A percentile compares a stretch with the other conserved stretches of the same genome.
phyloP scores from a whole-genome alignment of 805 yeast genomes.

The Nakazawaea molendinolei region DNA sequence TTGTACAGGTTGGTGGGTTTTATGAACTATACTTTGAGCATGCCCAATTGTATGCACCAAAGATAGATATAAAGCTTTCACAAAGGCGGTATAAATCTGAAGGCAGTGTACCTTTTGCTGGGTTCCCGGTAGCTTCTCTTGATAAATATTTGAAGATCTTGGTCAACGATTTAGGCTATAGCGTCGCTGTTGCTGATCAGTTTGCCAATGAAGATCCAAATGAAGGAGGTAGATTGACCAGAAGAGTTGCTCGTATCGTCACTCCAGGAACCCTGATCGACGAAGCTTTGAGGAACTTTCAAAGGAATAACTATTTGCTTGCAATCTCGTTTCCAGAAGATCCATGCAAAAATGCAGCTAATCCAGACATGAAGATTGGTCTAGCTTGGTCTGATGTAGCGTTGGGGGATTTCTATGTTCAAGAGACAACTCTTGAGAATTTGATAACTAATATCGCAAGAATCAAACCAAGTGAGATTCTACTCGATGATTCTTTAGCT shows the following conservation, averaged over 20 bases:
- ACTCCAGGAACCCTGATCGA: conserved; percentile 93
- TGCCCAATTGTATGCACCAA: conserved; percentile 66
- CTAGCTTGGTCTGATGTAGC: conserved; percentile 87
- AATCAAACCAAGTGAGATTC: conserved; percentile 74
- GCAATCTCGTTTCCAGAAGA: conserved; percentile 56
- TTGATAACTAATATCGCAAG: conserved; percentile 69
- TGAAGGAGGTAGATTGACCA: conserved; percentile 36
- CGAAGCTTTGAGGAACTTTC: conserved; percentile 72
- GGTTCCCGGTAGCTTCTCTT: conserved; percentile 73
- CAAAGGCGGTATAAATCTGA: conserved; percentile 37
- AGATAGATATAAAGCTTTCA: conserved; percentile 68
- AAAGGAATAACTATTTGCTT: conserved; percentile 62
- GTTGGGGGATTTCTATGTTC: conserved; percentile 71
- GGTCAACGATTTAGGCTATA: conserved; percentile 61
- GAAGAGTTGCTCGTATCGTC: conserved; percentile 74
- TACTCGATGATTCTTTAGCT: conserved; percentile 45
- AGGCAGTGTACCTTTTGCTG: conserved; percentile 71
- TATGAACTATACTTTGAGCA: conserved; percentile 87
- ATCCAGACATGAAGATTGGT: conserved; percentile 48
- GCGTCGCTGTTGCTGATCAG: conserved; percentile 84
- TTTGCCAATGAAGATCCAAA: conserved; percentile 19
- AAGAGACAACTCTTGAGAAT: conserved; percentile 52
- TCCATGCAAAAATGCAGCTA: conserved; percentile 29
- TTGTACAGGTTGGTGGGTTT: conserved; percentile 82
- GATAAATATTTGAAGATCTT: conserved; percentile 68